These are phyloP conservation scores for Aspergillus steynii DNA, from an alignment of 495 filamentous ascomycete genomes.

Conservation along the genomic window DNA sequence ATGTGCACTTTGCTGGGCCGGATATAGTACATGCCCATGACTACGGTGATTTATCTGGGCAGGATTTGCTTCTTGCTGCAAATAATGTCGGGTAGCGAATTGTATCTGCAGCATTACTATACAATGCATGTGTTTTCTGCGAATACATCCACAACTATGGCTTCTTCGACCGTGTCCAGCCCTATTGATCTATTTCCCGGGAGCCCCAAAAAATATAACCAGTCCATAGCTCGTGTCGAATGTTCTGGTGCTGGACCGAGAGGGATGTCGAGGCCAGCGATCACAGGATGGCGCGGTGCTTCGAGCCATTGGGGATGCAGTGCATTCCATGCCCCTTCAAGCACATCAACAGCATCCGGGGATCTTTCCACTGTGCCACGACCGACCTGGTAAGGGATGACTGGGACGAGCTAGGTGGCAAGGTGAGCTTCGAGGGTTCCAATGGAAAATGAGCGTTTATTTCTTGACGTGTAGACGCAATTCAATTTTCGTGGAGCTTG, in stretches of 20 bases:
- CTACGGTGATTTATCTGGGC: too few species aligned
- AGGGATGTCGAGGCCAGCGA: constrained; percentile 23
- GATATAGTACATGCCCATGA: too few species aligned
- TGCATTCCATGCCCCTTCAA: constrained; percentile 23
- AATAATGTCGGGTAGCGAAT: too few species aligned
- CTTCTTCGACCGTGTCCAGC: background rate
- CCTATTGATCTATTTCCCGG: constrained; percentile 17
- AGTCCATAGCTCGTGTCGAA: constrained; percentile 23
- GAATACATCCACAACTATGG: too few species aligned
- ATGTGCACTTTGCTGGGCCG: too few species aligned
- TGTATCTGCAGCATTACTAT: too few species aligned
- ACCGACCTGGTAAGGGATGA: constrained; percentile 23
- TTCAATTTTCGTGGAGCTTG: too few species aligned
- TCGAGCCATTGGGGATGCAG: constrained; percentile 21
- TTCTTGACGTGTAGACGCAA: background rate
- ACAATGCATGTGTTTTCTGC: too few species aligned
- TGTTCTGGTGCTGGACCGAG: constrained; percentile 20
- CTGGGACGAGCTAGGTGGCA: background rate
- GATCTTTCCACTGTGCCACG: constrained; percentile 33
- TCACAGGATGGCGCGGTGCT: constrained; percentile 12
- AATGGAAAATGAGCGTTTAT: background rate
- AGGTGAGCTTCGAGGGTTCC: background rate
- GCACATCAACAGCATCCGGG: constrained; percentile 29
- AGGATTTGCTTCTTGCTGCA: too few species aligned
- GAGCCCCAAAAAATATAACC: constrained; percentile 12